Conservation (phyloP, 768 basidiomycete genomes). For the Kockovaella imperatae region DNA sequence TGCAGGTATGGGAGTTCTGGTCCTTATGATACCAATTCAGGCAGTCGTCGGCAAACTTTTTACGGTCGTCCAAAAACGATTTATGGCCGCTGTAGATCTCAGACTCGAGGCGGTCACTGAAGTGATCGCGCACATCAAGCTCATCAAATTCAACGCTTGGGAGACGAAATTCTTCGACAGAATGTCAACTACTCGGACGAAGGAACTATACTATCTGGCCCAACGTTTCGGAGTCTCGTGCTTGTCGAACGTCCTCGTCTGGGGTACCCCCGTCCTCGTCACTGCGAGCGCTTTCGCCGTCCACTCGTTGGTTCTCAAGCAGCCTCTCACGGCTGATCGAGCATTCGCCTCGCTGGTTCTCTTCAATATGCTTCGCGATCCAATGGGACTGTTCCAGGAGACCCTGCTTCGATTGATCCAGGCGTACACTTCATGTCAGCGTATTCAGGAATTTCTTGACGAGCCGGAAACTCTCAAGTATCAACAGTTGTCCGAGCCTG, state of each 20-base stretch:
- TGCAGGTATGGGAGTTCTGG: constrained; percentile 35
- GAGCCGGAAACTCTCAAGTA: constrained; percentile 48
- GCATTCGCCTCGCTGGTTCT: constrained; percentile 48
- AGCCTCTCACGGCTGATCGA: constrained; percentile 44
- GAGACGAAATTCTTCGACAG: constrained; percentile 45
- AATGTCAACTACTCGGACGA: constrained; percentile 40
- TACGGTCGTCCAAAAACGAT: constrained; percentile 32
- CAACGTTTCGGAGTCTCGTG: constrained; percentile 35
- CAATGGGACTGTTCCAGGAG: constrained; percentile 41
- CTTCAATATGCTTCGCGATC: constrained; percentile 47
- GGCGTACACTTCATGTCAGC: constrained; percentile 40
- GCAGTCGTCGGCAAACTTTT: constrained; percentile 31
- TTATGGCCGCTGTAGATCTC: constrained; percentile 46
- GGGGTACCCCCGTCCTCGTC: constrained; percentile 44
- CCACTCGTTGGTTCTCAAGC: constrained; percentile 41
- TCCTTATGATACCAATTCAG: constrained; percentile 39
- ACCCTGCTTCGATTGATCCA: constrained; percentile 33
- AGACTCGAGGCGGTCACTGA: constrained; percentile 47
- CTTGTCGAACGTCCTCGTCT: constrained; percentile 38
- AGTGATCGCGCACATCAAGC: constrained; percentile 45
- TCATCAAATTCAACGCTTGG: constrained; percentile 48
- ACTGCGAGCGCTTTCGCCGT: constrained; percentile 44
- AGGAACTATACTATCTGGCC: constrained; percentile 42
- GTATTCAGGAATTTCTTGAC: constrained; percentile 45
- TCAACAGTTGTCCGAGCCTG: constrained; percentile 32